Base-by-base conservation (phyloP, 179 eudicot genomes). In the Beta macrorhiza region DNA sequence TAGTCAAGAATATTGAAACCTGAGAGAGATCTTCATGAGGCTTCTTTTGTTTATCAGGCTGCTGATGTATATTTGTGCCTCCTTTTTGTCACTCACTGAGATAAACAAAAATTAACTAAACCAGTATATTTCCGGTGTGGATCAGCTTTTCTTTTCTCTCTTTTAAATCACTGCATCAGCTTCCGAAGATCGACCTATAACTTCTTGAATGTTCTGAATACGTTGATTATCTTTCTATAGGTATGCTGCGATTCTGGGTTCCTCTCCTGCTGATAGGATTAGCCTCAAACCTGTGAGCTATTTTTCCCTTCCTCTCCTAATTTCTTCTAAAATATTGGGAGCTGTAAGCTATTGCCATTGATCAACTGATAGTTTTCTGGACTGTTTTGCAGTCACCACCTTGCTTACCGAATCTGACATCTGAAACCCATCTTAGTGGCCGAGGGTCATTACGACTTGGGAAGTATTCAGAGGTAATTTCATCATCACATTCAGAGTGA, bases 181-280 rank as follows among this genome's bases (percentile, higher is more conserved):
- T 73, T 20, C 16, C 45, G 29, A 72, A 56, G 63, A 59, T 74
- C 68, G 79, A 44, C 64, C 73, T 63, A 29, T 58, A 53, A 37
- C 58, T 67, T 63, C 14, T 67, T 74, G 56, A 78, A 17, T 81
- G 76, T 69, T 68, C 71, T 81, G 42, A 4, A 64, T 57, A 70
- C 72, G 1, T 77, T 9, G 25, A 71, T 79, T 29, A 47, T 81
- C 67, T 78, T 78, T 86, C 82, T 85, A 81, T 86, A 96, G 99
- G 90, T 96, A 94, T 90, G 91, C 99, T 42, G 92, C 98, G 79
- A 91, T 96, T 74, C 87, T 92, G 85, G 99, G 99, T 45, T 90
- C 99, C 78, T 96, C 98, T 84, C 87, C 91, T 82, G 87, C 89
- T 68, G 94, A 91, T 67, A 91, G 85, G 85, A 90, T 90, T 79